phyloP scores from a whole-genome alignment of 352 stramenopile species.

The Pythium periplocum region DNA sequence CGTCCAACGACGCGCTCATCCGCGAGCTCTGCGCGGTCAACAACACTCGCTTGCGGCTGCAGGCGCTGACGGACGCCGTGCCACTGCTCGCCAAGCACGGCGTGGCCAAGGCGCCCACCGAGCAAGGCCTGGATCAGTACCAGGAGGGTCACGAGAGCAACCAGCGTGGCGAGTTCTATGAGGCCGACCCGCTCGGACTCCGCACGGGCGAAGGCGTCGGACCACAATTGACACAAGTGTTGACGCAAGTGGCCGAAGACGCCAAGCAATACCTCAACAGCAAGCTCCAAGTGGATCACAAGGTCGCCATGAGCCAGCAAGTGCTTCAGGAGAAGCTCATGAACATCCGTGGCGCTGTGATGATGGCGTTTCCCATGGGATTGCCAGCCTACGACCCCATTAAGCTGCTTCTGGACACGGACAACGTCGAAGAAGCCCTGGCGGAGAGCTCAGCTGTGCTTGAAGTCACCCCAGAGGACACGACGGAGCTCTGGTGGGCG shows the following conservation, averaged over 20 bases:
- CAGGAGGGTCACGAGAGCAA: slow-evolving; percentile 44
- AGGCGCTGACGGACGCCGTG: slow-evolving; percentile 69
- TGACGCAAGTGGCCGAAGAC: slow-evolving; percentile 73
- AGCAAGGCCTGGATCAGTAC: slow-evolving; percentile 88
- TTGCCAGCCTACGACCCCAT: slow-evolving; percentile 89
- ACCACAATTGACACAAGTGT: slow-evolving; percentile 67
- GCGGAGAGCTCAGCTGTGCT: slow-evolving; percentile 62
- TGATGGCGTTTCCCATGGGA: slow-evolving; percentile 94
- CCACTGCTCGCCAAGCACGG: slow-evolving; percentile 78
- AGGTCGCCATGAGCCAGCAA: slow-evolving; percentile 47
- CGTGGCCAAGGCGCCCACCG: slow-evolving; percentile 74
- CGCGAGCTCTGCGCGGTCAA: slow-evolving; percentile 77
- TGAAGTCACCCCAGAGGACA: slow-evolving; percentile 78
- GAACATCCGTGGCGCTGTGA: slow-evolving; percentile 89
- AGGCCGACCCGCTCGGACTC: slow-evolving; percentile 78
- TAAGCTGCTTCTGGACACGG: slow-evolving; percentile 76
- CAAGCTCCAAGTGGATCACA: slow-evolving; percentile 60
- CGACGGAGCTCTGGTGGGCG: slow-evolving; percentile 92
- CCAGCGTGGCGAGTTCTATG: slow-evolving; percentile 74
- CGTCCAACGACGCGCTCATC: slow-evolving; percentile 82
- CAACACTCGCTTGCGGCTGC: slow-evolving; percentile 75
- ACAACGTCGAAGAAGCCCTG: slow-evolving; percentile 48
- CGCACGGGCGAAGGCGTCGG: slow-evolving; percentile 88
- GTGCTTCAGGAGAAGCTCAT: slow-evolving; percentile 90
- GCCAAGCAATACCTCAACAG: slow-evolving; percentile 68